Base-by-base conservation (phyloP, 805 yeast species). In the Barnettozyma wickerhamii region DNA sequence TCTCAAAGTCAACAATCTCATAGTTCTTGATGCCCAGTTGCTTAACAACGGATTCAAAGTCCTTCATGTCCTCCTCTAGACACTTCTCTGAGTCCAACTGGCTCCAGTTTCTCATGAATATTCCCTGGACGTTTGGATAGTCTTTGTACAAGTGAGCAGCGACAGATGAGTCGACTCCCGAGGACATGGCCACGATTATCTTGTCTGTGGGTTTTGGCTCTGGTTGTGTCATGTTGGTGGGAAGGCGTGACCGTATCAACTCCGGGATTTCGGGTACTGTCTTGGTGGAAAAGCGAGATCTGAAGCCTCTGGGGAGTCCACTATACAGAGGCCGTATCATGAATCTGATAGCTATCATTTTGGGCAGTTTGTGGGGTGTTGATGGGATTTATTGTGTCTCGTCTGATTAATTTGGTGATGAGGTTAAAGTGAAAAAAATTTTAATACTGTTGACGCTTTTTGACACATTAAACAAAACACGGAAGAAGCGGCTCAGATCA, bases 101-200 rank as follows among this genome's bases (percentile, higher is more conserved):
- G 55, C 46, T 30, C 64, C 56, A 93, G 64, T 93, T 93, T 30
- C 88, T 84, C 98, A 93, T 93, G 62, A 85, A 91, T 2, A 93
- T 71, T 0, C 97, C 99, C 33, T 71, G 62, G 2, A 85, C 93
- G 34, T 84, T 77, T 50, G 72, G 76, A 26, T 65, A 56, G n/a
- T 68, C 62, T 6, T 23, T 19, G 50, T 71, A 79, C 45, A 85
- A 41, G 0, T 84, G 79, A 0, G 98, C 97, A 3, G 84, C 76
- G 1, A 90, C 88, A 1, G 96, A 83, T 0, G 97, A 90, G 61
- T 93, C 99, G 1, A 93, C 98, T 0, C 99, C 99, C 0, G 95
- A 85, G 1, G 96, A 87, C 96, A 93, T 86, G 7, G 98, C 96
- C 5, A 93, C 77, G 17, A 84, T 65, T 18, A 91, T 74, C 40